phyloP scores from a whole-genome alignment of 23 red algal genomes.

The Agarophyton chilense region DNA sequence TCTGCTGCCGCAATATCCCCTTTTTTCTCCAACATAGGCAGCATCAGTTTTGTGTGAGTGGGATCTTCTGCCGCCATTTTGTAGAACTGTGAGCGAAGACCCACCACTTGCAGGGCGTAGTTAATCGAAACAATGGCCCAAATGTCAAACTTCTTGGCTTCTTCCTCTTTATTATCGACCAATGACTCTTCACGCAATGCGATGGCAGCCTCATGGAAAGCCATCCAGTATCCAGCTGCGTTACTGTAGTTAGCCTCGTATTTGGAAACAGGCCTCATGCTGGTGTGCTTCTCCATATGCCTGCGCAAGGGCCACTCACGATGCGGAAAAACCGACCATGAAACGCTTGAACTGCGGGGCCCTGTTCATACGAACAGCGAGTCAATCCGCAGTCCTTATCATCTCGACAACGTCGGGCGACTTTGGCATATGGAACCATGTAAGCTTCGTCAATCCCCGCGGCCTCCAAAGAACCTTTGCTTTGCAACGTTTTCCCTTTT shows the following conservation, averaged over 20 bases:
- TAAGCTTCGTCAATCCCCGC: neutral
- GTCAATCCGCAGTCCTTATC: neutral
- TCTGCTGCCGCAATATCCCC: neutral
- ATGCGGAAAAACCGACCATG: neutral
- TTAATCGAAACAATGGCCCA: neutral
- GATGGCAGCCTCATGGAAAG: neutral
- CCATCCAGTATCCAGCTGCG: neutral
- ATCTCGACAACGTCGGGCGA: neutral
- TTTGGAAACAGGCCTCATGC: neutral
- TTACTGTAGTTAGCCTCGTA: slow-evolving; percentile 6
- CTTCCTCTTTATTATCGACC: neutral
- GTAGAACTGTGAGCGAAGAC: neutral
- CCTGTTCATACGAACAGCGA: neutral
- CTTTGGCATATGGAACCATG: neutral
- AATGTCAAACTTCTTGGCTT: neutral
- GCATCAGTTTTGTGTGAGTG: neutral
- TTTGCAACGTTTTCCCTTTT: neutral
- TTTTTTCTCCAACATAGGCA: neutral
- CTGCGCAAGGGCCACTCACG: neutral
- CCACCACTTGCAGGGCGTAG: neutral
- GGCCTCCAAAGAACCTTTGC: neutral
- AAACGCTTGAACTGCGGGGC: neutral
- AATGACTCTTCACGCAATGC: neutral
- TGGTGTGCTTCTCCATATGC: neutral
- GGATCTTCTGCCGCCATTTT: neutral